Evolutionary conservation across 2,329 filamentous ascomycete genomes (phyloP), one percentile per base, ranked within the genome.

Genomic region (Teratosphaeria zuluensis): DNA sequence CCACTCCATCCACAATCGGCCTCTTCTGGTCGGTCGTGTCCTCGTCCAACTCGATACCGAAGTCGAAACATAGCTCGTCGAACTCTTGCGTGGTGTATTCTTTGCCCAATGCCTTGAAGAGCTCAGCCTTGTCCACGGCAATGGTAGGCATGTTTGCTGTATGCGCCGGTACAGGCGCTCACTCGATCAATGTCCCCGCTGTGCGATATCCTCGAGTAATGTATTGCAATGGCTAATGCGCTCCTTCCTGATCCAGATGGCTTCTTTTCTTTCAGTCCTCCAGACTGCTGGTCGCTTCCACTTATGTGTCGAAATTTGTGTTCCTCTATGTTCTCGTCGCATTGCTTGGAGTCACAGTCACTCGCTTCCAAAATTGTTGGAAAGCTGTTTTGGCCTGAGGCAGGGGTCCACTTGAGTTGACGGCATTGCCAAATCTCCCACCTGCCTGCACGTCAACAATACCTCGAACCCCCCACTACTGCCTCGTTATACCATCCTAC

Each of bases 51-150:
- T 99, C 94, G 72, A 99, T 95, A 78, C 92, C 92, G 72, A 96
- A 99, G 70, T 99, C 92, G 82, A 99, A 99, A 77, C 94, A 97
- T 67, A 99, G 81, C 72, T 95, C 89, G 75, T 99, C 94, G 72
- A 99, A 99, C 71, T 95, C 90, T 69, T 95, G 85, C 64, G 90
- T 94, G 58, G 92, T 96, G 75, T 83, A 96, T 84, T 94, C 86
- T 77, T 87, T 86, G 72, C 91, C 92, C 61, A 99, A 84, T 73
- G 89, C 91, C 78, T 95, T 86, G 82, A 89, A 97, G 73, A 99
- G 89, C 72, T 87, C 90, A 70, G 91, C 92, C 80, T 97, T 99
- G 81, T 97, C 89, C 69, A 97, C 92, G 68, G 87, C 83, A 69
- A 99, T 96, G 73, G 94, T 99, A 77, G 94, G 94, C 94, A 96